These are phyloP conservation scores for Cubamyces sp. DNA, from an alignment of 768 basidiomycete genomes.

Conservation along the genomic window DNA sequence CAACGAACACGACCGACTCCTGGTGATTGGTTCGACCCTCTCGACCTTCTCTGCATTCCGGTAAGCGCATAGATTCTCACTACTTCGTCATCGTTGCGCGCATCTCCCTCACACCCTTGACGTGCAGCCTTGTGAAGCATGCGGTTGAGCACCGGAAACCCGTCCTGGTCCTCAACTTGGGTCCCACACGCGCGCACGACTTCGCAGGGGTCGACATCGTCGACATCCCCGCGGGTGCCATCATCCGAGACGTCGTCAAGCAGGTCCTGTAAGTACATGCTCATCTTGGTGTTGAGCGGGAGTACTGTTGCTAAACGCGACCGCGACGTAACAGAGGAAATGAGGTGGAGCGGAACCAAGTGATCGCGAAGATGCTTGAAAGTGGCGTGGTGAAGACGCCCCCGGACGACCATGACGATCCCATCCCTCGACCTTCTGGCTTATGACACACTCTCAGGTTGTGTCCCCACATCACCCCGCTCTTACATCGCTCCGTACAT, in stretches of 20 bases:
- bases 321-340: conserved; percentile 46
- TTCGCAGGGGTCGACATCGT: conserved; percentile 74
- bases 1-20: conserved; percentile 63
- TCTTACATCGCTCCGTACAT: neutral
- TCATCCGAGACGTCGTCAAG: conserved; percentile 69
- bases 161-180: conserved; percentile 82
- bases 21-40: conserved; percentile 87
- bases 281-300: too few species aligned
- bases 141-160: conserved; percentile 78
- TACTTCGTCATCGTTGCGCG: too few species aligned
- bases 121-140: conserved; percentile 71
- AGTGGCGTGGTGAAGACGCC: conserved; percentile 64
- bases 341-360: conserved; percentile 46
- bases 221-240: conserved; percentile 72
- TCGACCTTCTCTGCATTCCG: conserved; percentile 94
- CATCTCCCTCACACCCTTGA: neutral
- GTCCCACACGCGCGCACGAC: conserved; percentile 85
- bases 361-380: conserved; percentile 52
- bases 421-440: conserved; percentile 19
- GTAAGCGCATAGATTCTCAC: conserved; percentile 42
- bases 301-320: neutral
- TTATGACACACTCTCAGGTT: neutral
- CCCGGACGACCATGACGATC: conserved; percentile 41
- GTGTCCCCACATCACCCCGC: neutral
- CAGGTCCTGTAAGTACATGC: conserved; percentile 56